phyloP scores from a whole-genome alignment of 805 yeast genomes.

The Cyberlindnera euphorbiiphila region DNA sequence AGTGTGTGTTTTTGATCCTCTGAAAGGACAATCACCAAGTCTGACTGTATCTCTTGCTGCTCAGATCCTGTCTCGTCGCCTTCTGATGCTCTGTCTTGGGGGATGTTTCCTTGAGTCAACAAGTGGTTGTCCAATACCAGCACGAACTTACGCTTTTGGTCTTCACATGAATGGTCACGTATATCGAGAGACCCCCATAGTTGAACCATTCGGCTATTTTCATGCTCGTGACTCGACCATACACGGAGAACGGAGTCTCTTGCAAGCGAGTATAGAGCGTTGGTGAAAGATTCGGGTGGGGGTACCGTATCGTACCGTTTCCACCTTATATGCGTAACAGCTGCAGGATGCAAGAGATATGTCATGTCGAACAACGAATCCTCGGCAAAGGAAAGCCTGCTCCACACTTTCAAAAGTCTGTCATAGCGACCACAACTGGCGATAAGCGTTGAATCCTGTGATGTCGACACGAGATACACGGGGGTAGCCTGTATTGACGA shows the following conservation, averaged over 20 bases:
- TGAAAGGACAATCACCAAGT: slow-evolving; percentile 40
- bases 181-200: slow-evolving; percentile 50
- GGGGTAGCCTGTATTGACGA: slow-evolving; percentile 54
- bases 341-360: slow-evolving; percentile 61
- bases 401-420: slow-evolving; percentile 72
- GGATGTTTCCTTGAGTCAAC: slow-evolving; percentile 6
- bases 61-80: too few species aligned
- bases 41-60: slow-evolving; percentile 30
- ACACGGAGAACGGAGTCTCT: slow-evolving; percentile 56
- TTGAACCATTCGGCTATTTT: slow-evolving; percentile 52
- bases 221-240: slow-evolving; percentile 65
- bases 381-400: slow-evolving; percentile 62
- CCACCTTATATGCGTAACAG: slow-evolving; percentile 60
- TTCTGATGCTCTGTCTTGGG: too few species aligned
- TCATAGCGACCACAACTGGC: slow-evolving; percentile 64
- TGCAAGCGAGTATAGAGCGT: slow-evolving; percentile 62
- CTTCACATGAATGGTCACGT: slow-evolving; percentile 7
- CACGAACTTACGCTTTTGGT: slow-evolving; percentile 30
- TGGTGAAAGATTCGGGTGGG: slow-evolving; percentile 36
- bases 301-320: slow-evolving; percentile 34
- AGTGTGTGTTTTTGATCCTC: slow-evolving; percentile 39
- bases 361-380: slow-evolving; percentile 63
- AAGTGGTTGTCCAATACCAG: slow-evolving; percentile 34
- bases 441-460: slow-evolving; percentile 65
- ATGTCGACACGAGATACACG: slow-evolving; percentile 50